These are phyloP conservation scores for Dacryopinax spathularia DNA, from an alignment of 768 basidiomycete genomes.

Conservation along the genomic window DNA sequence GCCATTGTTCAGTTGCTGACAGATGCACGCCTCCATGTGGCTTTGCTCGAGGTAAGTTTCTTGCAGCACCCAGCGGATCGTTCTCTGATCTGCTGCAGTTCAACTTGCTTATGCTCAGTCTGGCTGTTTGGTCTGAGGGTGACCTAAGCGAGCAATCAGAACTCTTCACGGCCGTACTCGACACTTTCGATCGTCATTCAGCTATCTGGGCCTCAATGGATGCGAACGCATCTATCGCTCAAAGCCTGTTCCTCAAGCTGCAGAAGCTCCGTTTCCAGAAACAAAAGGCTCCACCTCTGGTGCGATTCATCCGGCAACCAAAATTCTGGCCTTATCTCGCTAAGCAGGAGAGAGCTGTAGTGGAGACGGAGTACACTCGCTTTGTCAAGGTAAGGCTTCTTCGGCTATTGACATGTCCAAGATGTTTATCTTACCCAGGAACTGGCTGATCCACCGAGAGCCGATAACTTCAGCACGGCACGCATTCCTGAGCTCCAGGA, in stretches of 20 bases:
- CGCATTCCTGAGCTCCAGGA: neutral
- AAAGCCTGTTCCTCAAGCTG: conserved; percentile 47
- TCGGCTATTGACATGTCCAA: too few relatives aligned
- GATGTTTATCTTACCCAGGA: too few relatives aligned
- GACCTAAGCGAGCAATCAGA: conserved; percentile 26
- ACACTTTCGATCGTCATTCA: conserved; percentile 54
- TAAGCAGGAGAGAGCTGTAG: neutral
- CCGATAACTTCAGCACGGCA: too few relatives aligned
- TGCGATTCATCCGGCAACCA: conserved; percentile 28
- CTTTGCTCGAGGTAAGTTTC: conserved; percentile 41
- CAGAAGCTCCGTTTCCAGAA: conserved; percentile 50
- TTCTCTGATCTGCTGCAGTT: conserved; percentile 17
- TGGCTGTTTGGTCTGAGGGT: conserved; percentile 23
- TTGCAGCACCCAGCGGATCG: neutral
- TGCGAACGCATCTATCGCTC: conserved; percentile 38
- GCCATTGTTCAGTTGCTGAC: conserved; percentile 25
- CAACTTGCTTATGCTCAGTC: conserved; percentile 34
- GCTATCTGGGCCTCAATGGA: conserved; percentile 72
- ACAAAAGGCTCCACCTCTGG: conserved; percentile 46
- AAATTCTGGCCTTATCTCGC: neutral
- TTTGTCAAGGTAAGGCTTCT: neutral
- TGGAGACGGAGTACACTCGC: neutral
- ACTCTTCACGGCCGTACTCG: conserved; percentile 47
- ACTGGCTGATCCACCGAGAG: too few relatives aligned
- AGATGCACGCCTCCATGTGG: neutral